phyloP scores from a whole-genome alignment of 352 stramenopile genomes.

The Phytophthora uliginosa region DNA sequence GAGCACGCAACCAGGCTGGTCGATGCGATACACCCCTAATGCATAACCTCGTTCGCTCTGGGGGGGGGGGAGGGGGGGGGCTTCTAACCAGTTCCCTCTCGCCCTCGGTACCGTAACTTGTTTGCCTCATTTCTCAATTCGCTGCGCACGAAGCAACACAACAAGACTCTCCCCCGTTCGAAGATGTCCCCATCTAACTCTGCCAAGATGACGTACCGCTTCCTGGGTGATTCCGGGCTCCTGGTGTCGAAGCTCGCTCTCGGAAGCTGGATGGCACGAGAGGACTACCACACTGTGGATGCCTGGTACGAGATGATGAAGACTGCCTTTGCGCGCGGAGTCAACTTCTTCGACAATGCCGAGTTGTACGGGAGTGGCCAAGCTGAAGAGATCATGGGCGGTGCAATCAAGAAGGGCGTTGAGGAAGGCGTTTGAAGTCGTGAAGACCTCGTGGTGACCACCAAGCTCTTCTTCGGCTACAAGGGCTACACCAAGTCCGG shows the following conservation, averaged over 20 bases:
- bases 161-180: neutral
- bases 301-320: constrained; percentile 2
- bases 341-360: constrained; percentile 7
- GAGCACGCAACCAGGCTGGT: no score
- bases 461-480: constrained; percentile 32
- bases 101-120: no score
- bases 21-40: no score
- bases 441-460: constrained; percentile 27
- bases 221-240: neutral
- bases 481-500: neutral
- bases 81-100: no score
- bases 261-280: neutral
- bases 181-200: neutral
- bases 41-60: no score
- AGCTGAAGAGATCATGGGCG: constrained; percentile 29
- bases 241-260: constrained; percentile 2
- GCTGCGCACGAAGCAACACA: neutral
- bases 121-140: neutral
- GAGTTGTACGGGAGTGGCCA: constrained; percentile 21
- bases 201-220: neutral
- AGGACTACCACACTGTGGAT: neutral
- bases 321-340: neutral
- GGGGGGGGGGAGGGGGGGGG: no score
- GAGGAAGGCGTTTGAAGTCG: constrained; percentile 29
- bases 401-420: constrained; percentile 41